phyloP scores from a whole-genome alignment of 768 basidiomycete species.

The Russula sp. region DNA sequence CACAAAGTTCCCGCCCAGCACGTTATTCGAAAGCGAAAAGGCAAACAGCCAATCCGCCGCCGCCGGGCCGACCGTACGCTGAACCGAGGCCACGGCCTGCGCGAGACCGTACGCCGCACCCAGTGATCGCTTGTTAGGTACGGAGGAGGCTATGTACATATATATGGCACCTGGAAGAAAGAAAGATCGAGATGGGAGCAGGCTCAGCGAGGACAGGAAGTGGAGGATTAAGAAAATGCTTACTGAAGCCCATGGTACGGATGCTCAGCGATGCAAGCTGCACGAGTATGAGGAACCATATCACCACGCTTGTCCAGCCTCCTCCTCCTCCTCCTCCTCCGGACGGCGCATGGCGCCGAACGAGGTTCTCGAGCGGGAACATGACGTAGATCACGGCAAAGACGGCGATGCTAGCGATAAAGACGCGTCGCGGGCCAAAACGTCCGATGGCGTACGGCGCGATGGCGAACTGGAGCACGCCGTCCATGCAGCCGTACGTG shows the following conservation, averaged over 20 bases:
- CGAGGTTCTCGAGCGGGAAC: constrained; percentile 26
- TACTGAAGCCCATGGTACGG: constrained; percentile 14
- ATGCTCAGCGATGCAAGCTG: constrained; percentile 5
- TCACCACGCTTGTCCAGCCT: neutral
- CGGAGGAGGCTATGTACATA: constrained; percentile 56
- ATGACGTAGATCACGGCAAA: constrained; percentile 24
- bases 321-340: no score
- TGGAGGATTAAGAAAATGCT: neutral
- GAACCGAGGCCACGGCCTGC: constrained; percentile 33
- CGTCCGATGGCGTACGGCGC: constrained; percentile 32
- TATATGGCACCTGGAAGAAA: constrained; percentile 51
- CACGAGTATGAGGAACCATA: neutral
- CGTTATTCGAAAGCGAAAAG: constrained; percentile 40
- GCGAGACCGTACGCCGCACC: constrained; percentile 60
- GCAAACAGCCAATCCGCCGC: constrained; percentile 58
- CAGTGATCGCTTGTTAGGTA: constrained; percentile 57
- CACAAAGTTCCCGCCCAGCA: constrained; percentile 39
- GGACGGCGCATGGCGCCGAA: neutral
- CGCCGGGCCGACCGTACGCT: constrained; percentile 45
- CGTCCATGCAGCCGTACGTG: constrained; percentile 32
- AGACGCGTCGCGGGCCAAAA: constrained; percentile 32
- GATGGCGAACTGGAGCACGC: constrained; percentile 33
- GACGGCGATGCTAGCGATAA: constrained; percentile 24
- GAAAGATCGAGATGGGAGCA: neutral
- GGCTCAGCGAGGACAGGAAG: no score